Evolutionary conservation across 345 rosid species (phyloP).

Genomic region (Lenwebbia sp.): DNA sequence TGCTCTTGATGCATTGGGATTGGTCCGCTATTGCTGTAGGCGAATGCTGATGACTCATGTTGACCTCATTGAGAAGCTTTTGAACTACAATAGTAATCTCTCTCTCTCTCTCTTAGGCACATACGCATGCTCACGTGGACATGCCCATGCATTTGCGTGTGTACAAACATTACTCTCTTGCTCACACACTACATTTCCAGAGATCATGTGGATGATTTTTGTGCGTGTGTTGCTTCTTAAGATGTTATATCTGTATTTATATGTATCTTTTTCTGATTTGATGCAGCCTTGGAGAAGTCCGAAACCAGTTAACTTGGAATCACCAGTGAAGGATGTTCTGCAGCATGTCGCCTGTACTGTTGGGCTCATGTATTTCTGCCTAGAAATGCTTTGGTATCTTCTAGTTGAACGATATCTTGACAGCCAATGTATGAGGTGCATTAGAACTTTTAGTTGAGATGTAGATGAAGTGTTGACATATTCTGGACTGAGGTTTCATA

Average conservation of each 20-base stretch:
- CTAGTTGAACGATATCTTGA: background rate
- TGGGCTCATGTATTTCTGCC: background rate
- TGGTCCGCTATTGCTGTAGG: conserved; percentile 93
- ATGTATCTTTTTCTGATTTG: background rate
- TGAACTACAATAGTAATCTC: conserved; percentile 79
- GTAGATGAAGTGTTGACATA: background rate
- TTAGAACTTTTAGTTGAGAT: background rate
- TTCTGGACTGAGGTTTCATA: background rate
- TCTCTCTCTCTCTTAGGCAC: background rate
- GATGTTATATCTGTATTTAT: background rate
- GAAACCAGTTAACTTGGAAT: conserved; percentile 19
- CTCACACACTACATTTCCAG: background rate
- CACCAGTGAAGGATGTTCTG: background rate
- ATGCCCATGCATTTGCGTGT: background rate
- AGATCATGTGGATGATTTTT: background rate
- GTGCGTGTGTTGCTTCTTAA: background rate
- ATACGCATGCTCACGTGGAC: background rate
- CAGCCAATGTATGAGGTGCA: background rate
- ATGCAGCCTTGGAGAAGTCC: conserved; percentile 73
- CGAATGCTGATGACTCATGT: conserved; percentile 99
- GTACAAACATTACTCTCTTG: background rate
- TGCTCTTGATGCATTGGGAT: conserved; percentile 85
- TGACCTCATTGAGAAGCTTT: conserved; percentile 97
- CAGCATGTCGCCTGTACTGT: background rate
- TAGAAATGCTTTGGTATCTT: background rate